Percentiles rank a stretch among this genome's conserved stretches.
These are phyloP conservation scores for Dioscorea dumetorum DNA, from an alignment of 106 monocot genomes.

Conservation along the genomic window DNA sequence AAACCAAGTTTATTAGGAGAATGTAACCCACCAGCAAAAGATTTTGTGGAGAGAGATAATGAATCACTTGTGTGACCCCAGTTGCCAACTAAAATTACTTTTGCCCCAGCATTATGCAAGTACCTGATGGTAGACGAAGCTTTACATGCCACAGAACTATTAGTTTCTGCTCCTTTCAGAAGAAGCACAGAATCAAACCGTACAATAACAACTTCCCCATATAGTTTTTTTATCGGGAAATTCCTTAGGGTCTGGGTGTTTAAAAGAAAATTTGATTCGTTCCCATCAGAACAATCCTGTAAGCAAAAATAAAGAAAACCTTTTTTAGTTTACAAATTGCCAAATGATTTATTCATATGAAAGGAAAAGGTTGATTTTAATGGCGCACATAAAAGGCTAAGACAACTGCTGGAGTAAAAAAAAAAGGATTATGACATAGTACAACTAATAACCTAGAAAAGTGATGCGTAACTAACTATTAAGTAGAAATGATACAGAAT, in stretches of 20 bases:
- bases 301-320: slow-evolving; percentile 1
- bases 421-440: background rate
- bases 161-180: slow-evolving; percentile 10
- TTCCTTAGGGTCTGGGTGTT: slow-evolving; percentile 71
- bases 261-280: slow-evolving; percentile 23
- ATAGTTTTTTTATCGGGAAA: slow-evolving; percentile 65
- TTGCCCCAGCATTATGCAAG: slow-evolving; percentile 59
- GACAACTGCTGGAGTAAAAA: background rate
- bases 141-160: slow-evolving; percentile 16
- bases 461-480: too few relatives aligned
- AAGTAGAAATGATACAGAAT: too few relatives aligned
- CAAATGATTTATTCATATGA: background rate
- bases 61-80: slow-evolving; percentile 39
- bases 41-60: slow-evolving; percentile 23
- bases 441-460: too few relatives aligned
- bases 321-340: background rate
- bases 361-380: background rate
- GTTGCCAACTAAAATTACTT: slow-evolving; percentile 51
- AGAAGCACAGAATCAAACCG: slow-evolving; percentile 60
- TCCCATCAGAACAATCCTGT: slow-evolving; percentile 13
- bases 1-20: background rate
- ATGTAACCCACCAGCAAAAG: slow-evolving; percentile 56
- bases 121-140: slow-evolving; percentile 73
- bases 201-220: slow-evolving; percentile 60
- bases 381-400: background rate